Evolutionary conservation across 2,329 filamentous ascomycete species (phyloP).

Genomic region (Metarhizium anisopliae): DNA sequence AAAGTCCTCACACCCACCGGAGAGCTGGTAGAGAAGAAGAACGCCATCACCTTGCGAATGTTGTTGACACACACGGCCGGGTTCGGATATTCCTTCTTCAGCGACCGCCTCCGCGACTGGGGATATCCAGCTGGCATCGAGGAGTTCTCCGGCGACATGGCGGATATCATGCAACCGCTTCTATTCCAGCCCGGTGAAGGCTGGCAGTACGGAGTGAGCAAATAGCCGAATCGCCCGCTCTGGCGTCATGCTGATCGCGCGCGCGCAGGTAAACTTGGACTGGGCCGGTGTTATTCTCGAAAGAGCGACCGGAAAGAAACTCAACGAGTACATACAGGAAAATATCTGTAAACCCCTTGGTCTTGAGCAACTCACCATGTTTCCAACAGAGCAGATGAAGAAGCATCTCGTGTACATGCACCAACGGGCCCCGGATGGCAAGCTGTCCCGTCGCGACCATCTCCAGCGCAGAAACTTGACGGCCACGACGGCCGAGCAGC

Average conservation of each 20-base stretch:
- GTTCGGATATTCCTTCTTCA: constrained; percentile 49
- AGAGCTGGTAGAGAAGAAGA: constrained; percentile 33
- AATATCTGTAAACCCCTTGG: constrained; percentile 39
- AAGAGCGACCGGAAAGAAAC: constrained; percentile 29
- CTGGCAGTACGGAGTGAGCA: constrained; percentile 51
- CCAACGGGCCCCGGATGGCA: constrained; percentile 35
- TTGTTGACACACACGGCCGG: constrained; percentile 46
- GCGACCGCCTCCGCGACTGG: constrained; percentile 37
- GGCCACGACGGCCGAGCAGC: constrained; percentile 31
- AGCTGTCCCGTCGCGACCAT: constrained; percentile 36
- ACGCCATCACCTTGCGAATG: constrained; percentile 47
- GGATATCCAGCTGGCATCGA: constrained; percentile 41
- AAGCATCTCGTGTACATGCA: constrained; percentile 49
- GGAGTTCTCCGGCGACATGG: constrained; percentile 45
- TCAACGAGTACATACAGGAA: constrained; percentile 40
- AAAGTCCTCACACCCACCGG: constrained; percentile 34
- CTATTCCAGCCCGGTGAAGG: constrained; percentile 53
- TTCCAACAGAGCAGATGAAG: constrained; percentile 46
- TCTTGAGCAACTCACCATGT: constrained; percentile 43
- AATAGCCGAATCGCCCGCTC: neutral
- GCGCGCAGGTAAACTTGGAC: constrained; percentile 36
- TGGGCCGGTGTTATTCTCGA: constrained; percentile 45
- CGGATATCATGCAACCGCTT: constrained; percentile 44
- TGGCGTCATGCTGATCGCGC: neutral
- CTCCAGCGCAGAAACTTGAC: constrained; percentile 35